Conservation (phyloP, 352 stramenopile genomes). For the Thalassiosira sp. region DNA sequence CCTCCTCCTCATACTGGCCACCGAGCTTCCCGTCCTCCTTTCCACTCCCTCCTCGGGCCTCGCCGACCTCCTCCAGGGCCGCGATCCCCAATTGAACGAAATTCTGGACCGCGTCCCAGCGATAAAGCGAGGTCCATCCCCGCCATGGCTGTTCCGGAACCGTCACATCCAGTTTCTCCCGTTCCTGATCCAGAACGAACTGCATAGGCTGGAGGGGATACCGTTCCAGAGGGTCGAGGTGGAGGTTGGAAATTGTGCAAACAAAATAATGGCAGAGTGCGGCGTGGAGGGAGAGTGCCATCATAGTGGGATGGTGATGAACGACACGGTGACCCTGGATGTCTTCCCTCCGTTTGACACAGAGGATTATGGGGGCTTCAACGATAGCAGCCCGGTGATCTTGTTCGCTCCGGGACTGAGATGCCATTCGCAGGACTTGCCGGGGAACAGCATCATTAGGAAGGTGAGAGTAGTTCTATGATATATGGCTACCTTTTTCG, state of each 20-base stretch:
- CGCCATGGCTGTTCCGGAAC: slow-evolving; percentile 50
- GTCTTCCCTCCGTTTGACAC: slow-evolving; percentile 52
- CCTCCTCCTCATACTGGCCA: slow-evolving; percentile 16
- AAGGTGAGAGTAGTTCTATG: slow-evolving; percentile 32
- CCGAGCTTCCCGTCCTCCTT: slow-evolving; percentile 16
- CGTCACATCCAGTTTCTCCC: slow-evolving; percentile 62
- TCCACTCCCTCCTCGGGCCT: slow-evolving; percentile 21
- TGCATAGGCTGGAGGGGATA: slow-evolving; percentile 50
- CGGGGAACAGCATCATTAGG: slow-evolving; percentile 53
- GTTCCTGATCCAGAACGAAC: slow-evolving; percentile 62
- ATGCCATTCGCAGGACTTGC: slow-evolving; percentile 57
- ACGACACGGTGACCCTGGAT: slow-evolving; percentile 54
- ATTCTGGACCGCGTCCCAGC: slow-evolving; percentile 33
- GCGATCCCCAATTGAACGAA: slow-evolving; percentile 35
- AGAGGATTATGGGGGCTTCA: slow-evolving; percentile 26
- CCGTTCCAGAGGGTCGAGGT: slow-evolving; percentile 49
- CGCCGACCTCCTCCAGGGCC: slow-evolving; percentile 34
- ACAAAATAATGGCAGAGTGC: slow-evolving; percentile 46
- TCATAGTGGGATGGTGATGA: too few species aligned
- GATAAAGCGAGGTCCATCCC: slow-evolving; percentile 29
- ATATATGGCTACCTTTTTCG: too few species aligned
- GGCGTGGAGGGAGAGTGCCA: too few species aligned
- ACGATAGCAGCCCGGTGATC: slow-evolving; percentile 50
- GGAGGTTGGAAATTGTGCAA: slow-evolving; percentile 45
- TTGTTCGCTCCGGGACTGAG: slow-evolving; percentile 51